Base-by-base conservation (phyloP, 208 protist species). In the Wallacemonas rigidus region DNA sequence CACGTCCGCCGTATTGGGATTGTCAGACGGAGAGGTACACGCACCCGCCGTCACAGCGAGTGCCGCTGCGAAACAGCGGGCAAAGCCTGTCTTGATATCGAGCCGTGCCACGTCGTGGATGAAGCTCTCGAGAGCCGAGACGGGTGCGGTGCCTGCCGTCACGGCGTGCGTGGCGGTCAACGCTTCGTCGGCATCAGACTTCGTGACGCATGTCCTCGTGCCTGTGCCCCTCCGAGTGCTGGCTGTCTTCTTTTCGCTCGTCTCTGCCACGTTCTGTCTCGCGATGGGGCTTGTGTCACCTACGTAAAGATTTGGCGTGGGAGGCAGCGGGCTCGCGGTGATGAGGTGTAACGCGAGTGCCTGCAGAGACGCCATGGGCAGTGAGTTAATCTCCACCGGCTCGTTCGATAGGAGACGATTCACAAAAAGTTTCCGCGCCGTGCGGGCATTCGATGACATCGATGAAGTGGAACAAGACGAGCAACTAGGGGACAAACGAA, bases 391-490 rank as follows among this genome's bases (percentile, higher is more conserved):
- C 48, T 75, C 71, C 5, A 68, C 51, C 3, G 71, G 71, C 55
- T 67, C 51, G 71, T 67, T 68, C 17, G 55, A 55, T 6, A 75
- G n/a, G 26, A 75, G 48, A 48, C 71, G 71, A n/a, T 67, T 75
- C 45, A 75, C 60, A 39, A 69, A 75, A 0, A 26, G 26, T 26
- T 26, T 26, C 26, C 26, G 26, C 9, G 64, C 36, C 14, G 60
- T 58, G 15, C 57, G 55, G 7, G 6, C 6, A 14, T 5, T 7
- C 53, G 17, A 6, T 36, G 53, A 58, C 9, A n/a, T 8, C 26
- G 53, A 7, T 26, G 53, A 38, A 36, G n/a, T 51, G 50, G 38
- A 14, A n/a, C 50, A 41, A 40, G 51, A 4, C 11, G 36, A 3
- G 43, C 15, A 8, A 3, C 17, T 4, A 11, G 15, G 41, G 48